Percentiles rank a stretch among this genome's conserved stretches.
phyloP scores from a whole-genome alignment of 768 basidiomycete species.

The Strobilomyces echinocephalus region DNA sequence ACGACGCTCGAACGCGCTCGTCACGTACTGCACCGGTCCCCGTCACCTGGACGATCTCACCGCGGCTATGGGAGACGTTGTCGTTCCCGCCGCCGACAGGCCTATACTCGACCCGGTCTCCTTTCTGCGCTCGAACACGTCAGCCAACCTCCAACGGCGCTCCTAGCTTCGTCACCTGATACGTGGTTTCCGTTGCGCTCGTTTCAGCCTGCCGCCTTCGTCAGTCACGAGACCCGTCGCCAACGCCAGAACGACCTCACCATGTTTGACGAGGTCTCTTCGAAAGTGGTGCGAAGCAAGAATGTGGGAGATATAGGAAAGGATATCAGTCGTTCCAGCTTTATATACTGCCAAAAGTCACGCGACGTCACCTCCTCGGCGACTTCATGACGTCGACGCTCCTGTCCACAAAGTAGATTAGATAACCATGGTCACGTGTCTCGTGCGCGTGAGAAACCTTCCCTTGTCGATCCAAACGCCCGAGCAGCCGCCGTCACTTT shows the following conservation, averaged over 20 bases:
- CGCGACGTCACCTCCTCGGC: conserved; percentile 13
- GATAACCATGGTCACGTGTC: conserved; percentile 5
- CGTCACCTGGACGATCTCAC: conserved; percentile 31
- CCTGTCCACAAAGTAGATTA: conserved; percentile 5
- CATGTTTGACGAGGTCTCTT: conserved; percentile 9
- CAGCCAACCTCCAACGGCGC: not conserved
- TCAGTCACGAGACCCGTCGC: conserved; percentile 1
- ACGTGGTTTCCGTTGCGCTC: conserved; percentile 5
- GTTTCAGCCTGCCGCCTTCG: conserved; percentile 13
- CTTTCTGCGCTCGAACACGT: conserved; percentile 21
- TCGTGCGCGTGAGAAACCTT: not conserved
- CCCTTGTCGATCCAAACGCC: not conserved
- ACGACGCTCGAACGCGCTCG: accelerated
- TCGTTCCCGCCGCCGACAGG: conserved; percentile 38
- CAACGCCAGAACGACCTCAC: not conserved
- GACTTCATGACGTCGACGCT: conserved; percentile 16
- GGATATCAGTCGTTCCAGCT: not conserved
- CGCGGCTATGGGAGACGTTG: conserved; percentile 37
- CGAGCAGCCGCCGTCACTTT: too few species aligned
- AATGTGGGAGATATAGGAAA: not conserved
- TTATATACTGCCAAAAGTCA: conserved; percentile 19
- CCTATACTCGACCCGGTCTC: conserved; percentile 42
- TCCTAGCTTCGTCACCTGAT: conserved; percentile 17
- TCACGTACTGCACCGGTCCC: conserved; percentile 34
- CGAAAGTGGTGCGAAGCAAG: not conserved